Evolutionary conservation across 345 rosid species (phyloP), one percentile per base, ranked within the genome.

Genomic region (Erodium maritimum): DNA sequence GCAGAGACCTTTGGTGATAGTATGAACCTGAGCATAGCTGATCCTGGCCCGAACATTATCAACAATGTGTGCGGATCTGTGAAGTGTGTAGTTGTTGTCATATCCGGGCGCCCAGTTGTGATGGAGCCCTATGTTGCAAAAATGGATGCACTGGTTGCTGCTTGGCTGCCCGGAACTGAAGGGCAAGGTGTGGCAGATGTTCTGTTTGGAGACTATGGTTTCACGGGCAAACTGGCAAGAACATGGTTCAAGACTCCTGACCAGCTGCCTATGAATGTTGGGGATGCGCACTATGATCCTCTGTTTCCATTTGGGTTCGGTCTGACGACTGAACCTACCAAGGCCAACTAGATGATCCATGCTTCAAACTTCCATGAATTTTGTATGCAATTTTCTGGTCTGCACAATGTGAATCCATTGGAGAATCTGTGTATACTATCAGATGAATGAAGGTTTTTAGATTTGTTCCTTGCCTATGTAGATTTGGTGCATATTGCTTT

Each of bases 151-250:
- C 69, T 89, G 56, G 86, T 89, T 53, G 95, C 94, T 50, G 96
- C 95, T 1, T 89, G 95, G 95, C 78, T 93, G 62, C 99, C 95
- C 0, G 96, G 99, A 69, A 84, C 83, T 4, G 98, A 93, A 86
- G 99, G 99, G 46, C 85, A 80, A 68, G 99, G 96, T 19, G 74
- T 91, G 50, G 75, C 89, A 23, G 98, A 86, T 75, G 86, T 68
- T 55, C 79, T 89, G 29, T 93, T 81, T 58, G 99, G 99, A 18
- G 94, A 93, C 54, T 77, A 79, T 66, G 90, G 89, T 57, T 93
- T 86, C 70, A 81, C 73, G 17, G 96, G 96, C 50, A 87, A 75
- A 69, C 95, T 93, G 65, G 71, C 99, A 14, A 75, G 79, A 50
- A 89, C 96, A 52, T 89, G 99, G 99, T 89, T 93, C 65, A 93